A percentile compares a stretch with the other conserved stretches of the same genome.
Evolutionary conservation across 192 early-diverging fungal species (phyloP).

Genomic region (Backusella luteola): DNA sequence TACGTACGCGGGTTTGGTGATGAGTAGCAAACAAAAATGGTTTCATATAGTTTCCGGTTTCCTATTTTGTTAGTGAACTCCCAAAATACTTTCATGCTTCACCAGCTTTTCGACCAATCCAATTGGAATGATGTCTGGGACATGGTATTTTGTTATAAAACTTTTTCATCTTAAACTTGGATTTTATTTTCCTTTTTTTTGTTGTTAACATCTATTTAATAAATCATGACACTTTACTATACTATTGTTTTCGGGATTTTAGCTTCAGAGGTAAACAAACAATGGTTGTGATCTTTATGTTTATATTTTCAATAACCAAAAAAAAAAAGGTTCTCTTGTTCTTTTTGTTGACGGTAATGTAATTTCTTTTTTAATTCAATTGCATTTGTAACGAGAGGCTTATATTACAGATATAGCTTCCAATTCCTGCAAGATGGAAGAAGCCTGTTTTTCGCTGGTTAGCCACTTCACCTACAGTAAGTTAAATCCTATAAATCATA

Average conservation of each 20-base stretch:
- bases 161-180: neutral
- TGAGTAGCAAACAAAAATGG: too few species aligned
- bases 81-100: too few species aligned
- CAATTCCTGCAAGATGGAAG: slow-evolving; percentile 48
- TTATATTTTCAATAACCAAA: neutral
- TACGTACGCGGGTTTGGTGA: too few species aligned
- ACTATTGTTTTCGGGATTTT: slow-evolving; percentile 46
- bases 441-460: slow-evolving; percentile 45
- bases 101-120: neutral
- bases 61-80: too few species aligned
- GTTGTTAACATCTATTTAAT: neutral
- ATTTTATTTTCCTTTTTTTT: neutral
- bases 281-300: neutral
- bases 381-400: neutral
- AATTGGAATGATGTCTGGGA: neutral
- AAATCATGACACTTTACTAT: slow-evolving; percentile 43
- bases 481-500: neutral
- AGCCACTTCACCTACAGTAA: slow-evolving; percentile 42
- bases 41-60: too few species aligned
- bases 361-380: neutral
- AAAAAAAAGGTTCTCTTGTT: slow-evolving; percentile 18
- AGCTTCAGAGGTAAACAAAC: slow-evolving; percentile 42
- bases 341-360: slow-evolving; percentile 18
- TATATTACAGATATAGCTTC: slow-evolving; percentile 40
- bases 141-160: neutral